Evolutionary conservation across 352 stramenopile genomes (phyloP), one percentile per base, ranked within the genome.

Genomic region (Phytophthora hybrid): DNA sequence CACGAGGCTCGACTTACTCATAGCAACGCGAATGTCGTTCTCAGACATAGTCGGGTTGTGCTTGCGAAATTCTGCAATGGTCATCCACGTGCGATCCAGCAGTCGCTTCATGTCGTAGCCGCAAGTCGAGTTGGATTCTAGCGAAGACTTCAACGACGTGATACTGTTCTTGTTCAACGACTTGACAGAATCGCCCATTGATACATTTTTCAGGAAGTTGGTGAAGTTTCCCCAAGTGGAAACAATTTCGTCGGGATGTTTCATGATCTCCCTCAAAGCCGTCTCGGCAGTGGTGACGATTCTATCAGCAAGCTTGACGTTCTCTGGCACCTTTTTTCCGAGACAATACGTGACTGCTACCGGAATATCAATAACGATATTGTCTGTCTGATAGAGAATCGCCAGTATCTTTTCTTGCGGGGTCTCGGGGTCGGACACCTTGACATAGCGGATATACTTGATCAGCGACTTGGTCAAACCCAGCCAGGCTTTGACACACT

Each of bases 321-420:
- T 49, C 0, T 78, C 66, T 4, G 76, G 66, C 10, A 64, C 59
- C 14, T 71, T 67, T 21, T 32, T 68, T 6, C 77, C 79, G 5
- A 82, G 19, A 44, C 81, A 88, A 11, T 69, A 82, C 4, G 61
- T 49, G 23, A 86, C 67, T 21, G 79, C 72, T 3, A 78, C 63
- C 4, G 81, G 79, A 14, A 87, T 69, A 41, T 88, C 74, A 39
- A 78, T 67, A n/a, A 80, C 69, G 7, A 73, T 67, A 7, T 85
- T 66, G 51, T 85, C 74, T 21, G 69, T 72, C n/a, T 88, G 74
- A 23, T 77, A 77, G 3, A 88, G 44, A 23, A 81, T 57, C 10
- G 69, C 66, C 11, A 78, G 47, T 0, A 86, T 18, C 49, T 86
- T 59, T 19, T 85, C 81, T 66, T 80, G 32, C 4, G 74, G 75